These are phyloP conservation scores for Coemansia sp. DNA, from an alignment of 192 early-diverging fungal species.

Conservation along the genomic window DNA sequence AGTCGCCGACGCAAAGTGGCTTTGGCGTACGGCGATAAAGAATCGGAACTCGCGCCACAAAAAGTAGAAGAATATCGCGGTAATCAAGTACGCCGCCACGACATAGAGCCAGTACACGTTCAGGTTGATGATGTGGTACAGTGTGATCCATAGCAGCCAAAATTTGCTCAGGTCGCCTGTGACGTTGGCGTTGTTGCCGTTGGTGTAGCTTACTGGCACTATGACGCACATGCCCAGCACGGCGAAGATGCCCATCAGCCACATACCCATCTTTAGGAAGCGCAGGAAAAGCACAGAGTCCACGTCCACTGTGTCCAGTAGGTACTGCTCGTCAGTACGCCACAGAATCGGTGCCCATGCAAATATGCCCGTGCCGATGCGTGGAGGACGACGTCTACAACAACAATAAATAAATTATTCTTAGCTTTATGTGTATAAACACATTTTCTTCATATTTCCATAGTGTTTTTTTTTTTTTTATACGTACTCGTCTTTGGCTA, in stretches of 20 bases:
- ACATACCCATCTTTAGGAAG: slow-evolving; percentile 63
- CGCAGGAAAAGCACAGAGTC: slow-evolving; percentile 73
- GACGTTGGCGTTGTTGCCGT: slow-evolving; percentile 56
- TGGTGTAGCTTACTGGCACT: slow-evolving; percentile 67
- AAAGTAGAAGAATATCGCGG: slow-evolving; percentile 56
- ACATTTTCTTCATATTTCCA: background rate
- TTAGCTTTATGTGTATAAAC: background rate
- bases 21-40: slow-evolving; percentile 58
- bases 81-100: slow-evolving; percentile 62
- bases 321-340: slow-evolving; percentile 59
- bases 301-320: slow-evolving; percentile 68
- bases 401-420: background rate
- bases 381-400: slow-evolving; percentile 66
- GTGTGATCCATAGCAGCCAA: slow-evolving; percentile 46
- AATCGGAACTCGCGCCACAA: slow-evolving; percentile 58
- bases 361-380: slow-evolving; percentile 64
- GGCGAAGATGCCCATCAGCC: slow-evolving; percentile 61
- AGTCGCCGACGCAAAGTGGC: slow-evolving; percentile 61
- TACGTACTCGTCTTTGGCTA: slow-evolving; percentile 43
- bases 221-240: slow-evolving; percentile 62
- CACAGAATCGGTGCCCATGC: slow-evolving; percentile 65
- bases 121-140: slow-evolving; percentile 53
- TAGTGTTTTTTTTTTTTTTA: background rate
- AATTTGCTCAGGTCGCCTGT: slow-evolving; percentile 35
- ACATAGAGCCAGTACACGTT: slow-evolving; percentile 68